Percentiles rank a stretch among this genome's conserved stretches.
Conservation (phyloP, 2,329 filamentous ascomycete genomes). For the Colletotrichum cordylinicola region DNA sequence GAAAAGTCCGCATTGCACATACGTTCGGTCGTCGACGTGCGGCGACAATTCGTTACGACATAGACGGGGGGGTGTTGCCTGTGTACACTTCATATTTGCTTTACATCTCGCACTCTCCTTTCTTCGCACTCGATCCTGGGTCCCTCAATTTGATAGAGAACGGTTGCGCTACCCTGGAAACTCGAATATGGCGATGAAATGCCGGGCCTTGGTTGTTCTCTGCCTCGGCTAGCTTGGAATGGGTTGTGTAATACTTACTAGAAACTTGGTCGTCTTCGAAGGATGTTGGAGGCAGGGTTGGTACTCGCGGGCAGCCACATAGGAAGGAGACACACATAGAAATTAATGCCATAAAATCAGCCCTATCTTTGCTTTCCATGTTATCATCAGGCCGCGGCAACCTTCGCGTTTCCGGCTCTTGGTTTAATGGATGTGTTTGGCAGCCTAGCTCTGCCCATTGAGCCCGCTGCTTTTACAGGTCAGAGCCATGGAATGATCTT, state of each 20-base stretch:
- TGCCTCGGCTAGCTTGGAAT: conserved; percentile 6
- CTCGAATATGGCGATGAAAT: background rate
- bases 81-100: conserved; percentile 2
- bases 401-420: background rate
- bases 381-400: background rate
- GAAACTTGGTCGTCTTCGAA: background rate
- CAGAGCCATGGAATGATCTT: background rate
- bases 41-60: background rate
- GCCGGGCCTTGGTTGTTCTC: background rate
- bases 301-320: background rate
- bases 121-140: background rate
- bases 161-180: background rate
- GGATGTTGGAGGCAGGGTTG: background rate
- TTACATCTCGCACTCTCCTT: conserved; percentile 3
- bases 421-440: background rate
- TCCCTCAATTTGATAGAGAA: background rate
- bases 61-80: background rate
- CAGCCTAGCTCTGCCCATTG: background rate
- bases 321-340: background rate
- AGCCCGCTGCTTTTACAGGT: background rate
- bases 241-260: background rate
- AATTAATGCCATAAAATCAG: background rate
- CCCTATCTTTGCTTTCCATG: background rate
- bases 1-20: conserved; percentile 9
- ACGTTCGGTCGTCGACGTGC: background rate